Evolutionary conservation across 2,329 filamentous ascomycete species (phyloP).

Genomic region (Xylariaceae sp.): DNA sequence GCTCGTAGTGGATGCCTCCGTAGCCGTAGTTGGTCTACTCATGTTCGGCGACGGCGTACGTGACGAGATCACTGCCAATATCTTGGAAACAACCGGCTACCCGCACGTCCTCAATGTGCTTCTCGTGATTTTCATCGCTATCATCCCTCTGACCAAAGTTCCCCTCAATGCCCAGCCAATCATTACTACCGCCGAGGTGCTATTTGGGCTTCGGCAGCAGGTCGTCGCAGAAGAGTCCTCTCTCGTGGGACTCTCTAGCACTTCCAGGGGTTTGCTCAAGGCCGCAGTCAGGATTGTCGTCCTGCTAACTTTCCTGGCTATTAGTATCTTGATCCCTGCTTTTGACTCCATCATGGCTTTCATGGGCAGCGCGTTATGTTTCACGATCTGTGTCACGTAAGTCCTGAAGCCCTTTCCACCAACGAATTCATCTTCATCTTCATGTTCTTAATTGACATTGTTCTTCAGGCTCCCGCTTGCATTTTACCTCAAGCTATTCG

Average conservation of each 20-base stretch:
- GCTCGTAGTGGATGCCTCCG: conserved; percentile 76
- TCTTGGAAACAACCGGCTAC: conserved; percentile 73
- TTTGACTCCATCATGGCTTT: conserved; percentile 92
- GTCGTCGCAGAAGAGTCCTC: conserved; percentile 44
- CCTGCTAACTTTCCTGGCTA: conserved; percentile 69
- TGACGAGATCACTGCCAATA: conserved; percentile 89
- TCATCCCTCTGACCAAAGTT: conserved; percentile 95
- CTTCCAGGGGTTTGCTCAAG: conserved; percentile 58
- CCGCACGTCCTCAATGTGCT: conserved; percentile 70
- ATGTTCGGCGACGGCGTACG: conserved; percentile 93
- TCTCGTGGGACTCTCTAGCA: conserved; percentile 53
- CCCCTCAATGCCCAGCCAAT: conserved; percentile 87
- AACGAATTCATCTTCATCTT: not conserved
- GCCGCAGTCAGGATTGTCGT: conserved; percentile 62
- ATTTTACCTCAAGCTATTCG: conserved; percentile 90
- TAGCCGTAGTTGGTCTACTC: conserved; percentile 79
- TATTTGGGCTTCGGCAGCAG: conserved; percentile 64
- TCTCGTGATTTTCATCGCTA: conserved; percentile 82
- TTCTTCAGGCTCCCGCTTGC: conserved; percentile 66
- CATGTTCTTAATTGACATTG: not conserved
- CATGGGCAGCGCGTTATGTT: conserved; percentile 85
- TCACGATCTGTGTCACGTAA: conserved; percentile 85
- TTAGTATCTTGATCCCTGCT: conserved; percentile 67
- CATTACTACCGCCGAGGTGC: conserved; percentile 77
- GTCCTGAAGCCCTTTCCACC: conserved; percentile 21